A percentile compares a stretch with the other conserved stretches of the same genome.
phyloP scores from a whole-genome alignment of 306 rosid species.

The Inga laurina region DNA sequence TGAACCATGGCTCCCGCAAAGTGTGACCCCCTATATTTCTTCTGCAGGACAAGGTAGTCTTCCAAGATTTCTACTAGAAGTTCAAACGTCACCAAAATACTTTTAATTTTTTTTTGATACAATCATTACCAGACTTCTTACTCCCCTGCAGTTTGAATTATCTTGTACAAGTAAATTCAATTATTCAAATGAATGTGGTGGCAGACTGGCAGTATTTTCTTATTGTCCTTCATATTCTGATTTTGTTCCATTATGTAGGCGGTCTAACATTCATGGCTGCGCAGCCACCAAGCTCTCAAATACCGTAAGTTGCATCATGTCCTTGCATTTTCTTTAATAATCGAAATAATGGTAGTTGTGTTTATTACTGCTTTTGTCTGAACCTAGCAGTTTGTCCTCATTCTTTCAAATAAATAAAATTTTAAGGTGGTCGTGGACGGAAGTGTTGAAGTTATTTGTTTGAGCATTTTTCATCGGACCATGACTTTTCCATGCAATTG shows the following conservation, averaged over 20 bases:
- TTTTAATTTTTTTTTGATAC: neutral
- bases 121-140: neutral
- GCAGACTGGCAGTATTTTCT: neutral
- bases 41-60: constrained; percentile 68
- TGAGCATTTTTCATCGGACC: neutral
- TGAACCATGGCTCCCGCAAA: constrained; percentile 81
- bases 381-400: neutral
- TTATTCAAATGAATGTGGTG: neutral
- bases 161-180: constrained; percentile 22
- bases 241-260: constrained; percentile 53
- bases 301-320: constrained; percentile 57
- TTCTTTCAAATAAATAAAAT: neutral
- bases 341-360: neutral
- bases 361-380: neutral
- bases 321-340: neutral
- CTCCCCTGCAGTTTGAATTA: constrained; percentile 17
- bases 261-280: constrained; percentile 68
- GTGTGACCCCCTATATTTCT: constrained; percentile 52
- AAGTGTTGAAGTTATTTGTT: neutral
- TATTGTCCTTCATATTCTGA: neutral
- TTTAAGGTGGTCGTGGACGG: neutral
- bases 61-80: constrained; percentile 22
- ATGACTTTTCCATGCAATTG: neutral
- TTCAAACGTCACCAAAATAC: neutral
- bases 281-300: constrained; percentile 59